A percentile compares a stretch with the other conserved stretches of the same genome.
Conservation (phyloP, 2,329 filamentous ascomycete species). For the Hymenoscyphus salicellus region DNA sequence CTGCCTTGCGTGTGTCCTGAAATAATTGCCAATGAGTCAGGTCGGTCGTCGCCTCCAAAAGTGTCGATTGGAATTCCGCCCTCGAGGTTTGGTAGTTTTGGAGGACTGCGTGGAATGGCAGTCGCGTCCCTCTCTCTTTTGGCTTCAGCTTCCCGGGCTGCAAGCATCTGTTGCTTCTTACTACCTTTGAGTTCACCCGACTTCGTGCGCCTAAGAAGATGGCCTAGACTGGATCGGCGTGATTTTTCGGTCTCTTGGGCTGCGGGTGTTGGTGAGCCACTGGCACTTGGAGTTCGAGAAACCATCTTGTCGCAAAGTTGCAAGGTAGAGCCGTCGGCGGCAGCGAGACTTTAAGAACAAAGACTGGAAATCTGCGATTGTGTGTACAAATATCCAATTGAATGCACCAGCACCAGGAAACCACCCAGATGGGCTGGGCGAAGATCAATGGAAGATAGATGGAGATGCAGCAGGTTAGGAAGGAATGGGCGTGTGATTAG, state of each 20-base stretch:
- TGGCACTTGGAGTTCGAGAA: constrained; percentile 36
- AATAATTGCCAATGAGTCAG: constrained; percentile 60
- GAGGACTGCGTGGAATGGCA: constrained; percentile 47
- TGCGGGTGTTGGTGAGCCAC: constrained; percentile 33
- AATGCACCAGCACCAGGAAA: too few relatives aligned
- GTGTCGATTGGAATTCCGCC: constrained; percentile 36
- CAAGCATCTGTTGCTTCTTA: constrained; percentile 53
- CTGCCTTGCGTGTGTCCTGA: constrained; percentile 44
- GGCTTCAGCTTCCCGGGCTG: constrained; percentile 46
- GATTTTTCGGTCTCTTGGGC: constrained; percentile 31
- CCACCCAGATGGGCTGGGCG: too few relatives aligned
- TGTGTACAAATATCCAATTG: too few relatives aligned
- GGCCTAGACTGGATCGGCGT: constrained; percentile 51
- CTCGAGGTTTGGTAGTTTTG: constrained; percentile 45
- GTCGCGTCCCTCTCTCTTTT: constrained; percentile 42
- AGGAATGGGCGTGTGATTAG: too few relatives aligned
- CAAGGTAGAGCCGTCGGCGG: too few relatives aligned
- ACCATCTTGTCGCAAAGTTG: not conserved
- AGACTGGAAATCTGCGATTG: too few relatives aligned
- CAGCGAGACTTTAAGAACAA: too few relatives aligned
- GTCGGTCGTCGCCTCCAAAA: constrained; percentile 59
- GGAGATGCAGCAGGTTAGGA: too few relatives aligned
- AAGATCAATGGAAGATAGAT: too few relatives aligned
- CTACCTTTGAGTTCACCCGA: constrained; percentile 61
- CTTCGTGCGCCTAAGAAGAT: constrained; percentile 66